These are phyloP conservation scores for Fragilaria crotonensis DNA, from an alignment of 108 stramenopile genomes.

Conservation along the genomic window DNA sequence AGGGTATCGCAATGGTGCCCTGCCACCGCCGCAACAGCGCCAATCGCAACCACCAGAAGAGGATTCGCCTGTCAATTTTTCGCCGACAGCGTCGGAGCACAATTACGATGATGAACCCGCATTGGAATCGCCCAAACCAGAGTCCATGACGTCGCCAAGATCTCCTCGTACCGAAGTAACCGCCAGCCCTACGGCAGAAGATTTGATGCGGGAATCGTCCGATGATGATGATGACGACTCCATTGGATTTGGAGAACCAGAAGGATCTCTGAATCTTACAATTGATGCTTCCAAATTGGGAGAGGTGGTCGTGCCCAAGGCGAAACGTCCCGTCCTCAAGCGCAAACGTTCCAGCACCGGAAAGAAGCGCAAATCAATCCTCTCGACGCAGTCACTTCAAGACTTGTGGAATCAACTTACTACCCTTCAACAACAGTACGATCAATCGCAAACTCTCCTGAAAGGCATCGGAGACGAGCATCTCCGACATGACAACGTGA, in stretches of 20 bases:
- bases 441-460: constrained; percentile 17
- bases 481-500: background rate
- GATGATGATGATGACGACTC: constrained; percentile 39
- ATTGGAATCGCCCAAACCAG: constrained; percentile 6
- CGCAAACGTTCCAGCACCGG: background rate
- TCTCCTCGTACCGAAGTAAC: constrained; percentile 2
- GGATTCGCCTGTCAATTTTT: constrained; percentile 3
- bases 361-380: constrained; percentile 8
- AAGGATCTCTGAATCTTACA: constrained; percentile 8
- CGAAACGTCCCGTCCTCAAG: background rate
- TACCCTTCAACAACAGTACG: constrained; percentile 22
- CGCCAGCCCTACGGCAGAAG: constrained; percentile 6
- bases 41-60: background rate
- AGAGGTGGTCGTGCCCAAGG: background rate
- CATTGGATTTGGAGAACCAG: constrained; percentile 37
- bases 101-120: background rate
- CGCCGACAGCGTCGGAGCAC: background rate
- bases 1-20: constrained; percentile 32
- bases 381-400: constrained; percentile 34
- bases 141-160: background rate
- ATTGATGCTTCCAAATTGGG: constrained; percentile 3
- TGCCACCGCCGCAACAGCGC: background rate
- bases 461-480: constrained; percentile 7
- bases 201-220: constrained; percentile 10
- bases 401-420: constrained; percentile 36